A percentile compares a stretch with the other conserved stretches of the same genome.
Evolutionary conservation across 2,329 filamentous ascomycete genomes (phyloP).

Genomic region (Fusarium chlamydosporum): DNA sequence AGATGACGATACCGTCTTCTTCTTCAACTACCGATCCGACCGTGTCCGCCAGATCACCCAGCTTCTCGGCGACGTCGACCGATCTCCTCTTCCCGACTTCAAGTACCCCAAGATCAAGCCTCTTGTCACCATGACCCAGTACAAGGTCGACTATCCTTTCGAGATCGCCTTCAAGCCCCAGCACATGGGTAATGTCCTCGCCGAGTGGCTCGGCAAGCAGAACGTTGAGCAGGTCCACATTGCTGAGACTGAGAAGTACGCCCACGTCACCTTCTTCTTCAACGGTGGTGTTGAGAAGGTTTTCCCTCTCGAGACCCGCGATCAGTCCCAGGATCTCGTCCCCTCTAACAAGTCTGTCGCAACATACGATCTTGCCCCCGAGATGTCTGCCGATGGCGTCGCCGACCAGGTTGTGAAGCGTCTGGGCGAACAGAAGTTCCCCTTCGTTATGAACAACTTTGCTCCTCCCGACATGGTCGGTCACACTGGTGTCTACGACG

Average conservation of each 20-base stretch:
- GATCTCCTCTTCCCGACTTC: slow-evolving; percentile 91
- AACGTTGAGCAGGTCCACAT: slow-evolving; percentile 93
- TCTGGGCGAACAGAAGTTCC: slow-evolving; percentile 86
- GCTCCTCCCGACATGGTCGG: slow-evolving; percentile 99
- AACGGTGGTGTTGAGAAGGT: slow-evolving; percentile 98
- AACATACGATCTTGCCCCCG: slow-evolving; percentile 94
- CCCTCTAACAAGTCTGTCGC: slow-evolving; percentile 90
- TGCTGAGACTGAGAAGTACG: slow-evolving; percentile 99
- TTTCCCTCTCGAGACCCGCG: slow-evolving; percentile 90
- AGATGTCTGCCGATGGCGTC: slow-evolving; percentile 94
- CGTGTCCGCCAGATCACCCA: slow-evolving; percentile 97
- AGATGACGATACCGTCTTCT: slow-evolving; percentile 96
- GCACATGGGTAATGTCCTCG: slow-evolving; percentile 97
- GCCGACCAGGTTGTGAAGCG: slow-evolving; percentile 91
- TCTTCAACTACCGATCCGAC: slow-evolving; percentile 99
- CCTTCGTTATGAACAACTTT: slow-evolving; percentile 99
- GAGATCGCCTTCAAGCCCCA: slow-evolving; percentile 93
- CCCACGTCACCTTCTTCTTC: slow-evolving; percentile 99
- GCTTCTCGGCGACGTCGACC: slow-evolving; percentile 91
- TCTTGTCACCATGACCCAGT: slow-evolving; percentile 97
- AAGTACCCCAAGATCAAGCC: slow-evolving; percentile 88
- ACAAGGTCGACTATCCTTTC: slow-evolving; percentile 96
- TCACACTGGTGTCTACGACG: slow-evolving; percentile 97
- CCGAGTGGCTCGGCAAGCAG: slow-evolving; percentile 95
- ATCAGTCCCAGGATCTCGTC: slow-evolving; percentile 83